phyloP scores from a whole-genome alignment of 1,284 basidiomycete genomes.

The Trametes pubescens region DNA sequence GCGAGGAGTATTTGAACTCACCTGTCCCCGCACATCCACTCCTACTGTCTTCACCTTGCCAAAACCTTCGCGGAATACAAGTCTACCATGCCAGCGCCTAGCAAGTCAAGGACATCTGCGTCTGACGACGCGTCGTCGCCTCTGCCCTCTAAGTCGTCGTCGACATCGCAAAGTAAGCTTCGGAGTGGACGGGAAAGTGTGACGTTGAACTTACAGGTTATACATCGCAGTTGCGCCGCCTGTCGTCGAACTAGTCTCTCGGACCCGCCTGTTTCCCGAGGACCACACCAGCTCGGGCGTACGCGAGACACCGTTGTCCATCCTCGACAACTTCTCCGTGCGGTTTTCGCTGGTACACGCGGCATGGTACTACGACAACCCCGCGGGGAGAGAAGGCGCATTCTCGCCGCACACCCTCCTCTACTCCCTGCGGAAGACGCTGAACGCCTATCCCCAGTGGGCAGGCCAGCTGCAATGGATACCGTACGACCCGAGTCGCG shows the following conservation, averaged over 20 bases:
- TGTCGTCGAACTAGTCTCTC: slow-evolving; percentile 1
- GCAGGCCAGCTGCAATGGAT: slow-evolving; percentile 47
- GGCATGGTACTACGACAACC: slow-evolving; percentile 44
- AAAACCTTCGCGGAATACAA: background rate
- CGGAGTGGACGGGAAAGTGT: background rate
- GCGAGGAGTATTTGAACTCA: background rate
- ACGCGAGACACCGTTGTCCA: slow-evolving; percentile 39
- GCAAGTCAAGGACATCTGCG: background rate
- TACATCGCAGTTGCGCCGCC: background rate
- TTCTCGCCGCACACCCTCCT: slow-evolving; percentile 33
- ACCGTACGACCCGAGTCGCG: slow-evolving; percentile 32
- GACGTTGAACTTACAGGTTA: background rate
- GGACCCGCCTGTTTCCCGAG: background rate
- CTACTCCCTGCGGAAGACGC: slow-evolving; percentile 40
- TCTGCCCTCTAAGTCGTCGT: background rate
- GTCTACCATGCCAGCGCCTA: background rate
- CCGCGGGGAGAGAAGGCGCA: slow-evolving; percentile 13
- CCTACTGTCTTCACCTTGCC: background rate
- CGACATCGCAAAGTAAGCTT: background rate
- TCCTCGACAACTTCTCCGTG: slow-evolving; percentile 43
- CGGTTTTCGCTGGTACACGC: slow-evolving; percentile 41
- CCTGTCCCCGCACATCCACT: background rate
- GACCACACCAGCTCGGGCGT: background rate
- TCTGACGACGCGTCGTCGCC: background rate
- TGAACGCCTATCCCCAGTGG: slow-evolving; percentile 50